Conservation (phyloP, 805 yeast species). For the Myxozyma neglecta region DNA sequence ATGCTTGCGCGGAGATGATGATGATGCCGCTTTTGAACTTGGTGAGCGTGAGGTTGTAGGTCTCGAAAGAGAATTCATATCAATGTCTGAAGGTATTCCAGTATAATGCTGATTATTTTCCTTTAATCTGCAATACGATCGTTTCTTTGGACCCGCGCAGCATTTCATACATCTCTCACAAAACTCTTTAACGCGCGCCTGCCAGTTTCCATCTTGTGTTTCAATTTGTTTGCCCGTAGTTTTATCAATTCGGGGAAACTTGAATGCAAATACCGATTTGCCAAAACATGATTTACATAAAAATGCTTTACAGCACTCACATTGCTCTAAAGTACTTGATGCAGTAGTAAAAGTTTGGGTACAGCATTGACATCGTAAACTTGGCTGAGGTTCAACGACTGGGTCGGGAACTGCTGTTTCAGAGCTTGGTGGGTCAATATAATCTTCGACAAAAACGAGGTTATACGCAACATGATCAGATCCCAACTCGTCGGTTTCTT, state of each 20-base stretch:
- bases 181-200: constrained; percentile 7
- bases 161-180: constrained; percentile 21
- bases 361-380: not conserved
- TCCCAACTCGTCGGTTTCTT: not conserved
- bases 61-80: not conserved
- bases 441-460: constrained; percentile 16
- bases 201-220: not conserved
- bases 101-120: constrained; percentile 7
- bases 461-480: constrained; percentile 12
- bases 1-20: not conserved
- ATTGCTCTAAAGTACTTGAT: not conserved
- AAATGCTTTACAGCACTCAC: constrained; percentile 9
- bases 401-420: not conserved
- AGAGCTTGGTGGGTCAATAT: constrained; percentile 6
- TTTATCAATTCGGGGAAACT: constrained; percentile 17
- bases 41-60: not conserved
- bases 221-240: constrained; percentile 2
- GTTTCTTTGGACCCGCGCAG: constrained; percentile 23
- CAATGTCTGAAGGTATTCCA: not conserved
- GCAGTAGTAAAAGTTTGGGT: not conserved
- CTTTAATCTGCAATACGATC: constrained; percentile 10
- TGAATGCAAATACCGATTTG: constrained; percentile 11
- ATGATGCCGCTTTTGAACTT: not conserved
- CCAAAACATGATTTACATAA: constrained; percentile 21
- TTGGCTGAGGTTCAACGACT: not conserved